phyloP scores from a whole-genome alignment of 257 asterid genomes.

The Handroanthus guayacan region DNA sequence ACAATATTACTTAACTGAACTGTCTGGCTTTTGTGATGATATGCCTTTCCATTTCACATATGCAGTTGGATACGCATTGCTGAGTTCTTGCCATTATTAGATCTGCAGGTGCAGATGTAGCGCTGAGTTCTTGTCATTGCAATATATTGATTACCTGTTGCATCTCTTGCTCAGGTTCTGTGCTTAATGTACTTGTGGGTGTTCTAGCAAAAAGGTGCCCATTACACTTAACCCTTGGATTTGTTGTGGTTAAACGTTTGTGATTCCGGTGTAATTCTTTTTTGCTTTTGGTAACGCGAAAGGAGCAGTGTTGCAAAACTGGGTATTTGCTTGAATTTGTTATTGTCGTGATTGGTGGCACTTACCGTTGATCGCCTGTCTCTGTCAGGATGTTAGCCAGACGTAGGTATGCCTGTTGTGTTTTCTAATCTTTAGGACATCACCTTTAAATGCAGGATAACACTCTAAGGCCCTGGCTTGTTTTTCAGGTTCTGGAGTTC shows the following conservation, averaged over 20 bases:
- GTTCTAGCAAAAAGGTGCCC: conserved; percentile 7
- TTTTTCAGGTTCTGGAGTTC: conserved; percentile 21
- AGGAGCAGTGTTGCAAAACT: background rate
- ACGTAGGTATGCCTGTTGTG: conserved; percentile 3
- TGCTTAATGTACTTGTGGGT: conserved; percentile 17
- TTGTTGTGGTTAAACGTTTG: background rate
- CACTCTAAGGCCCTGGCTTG: conserved; percentile 21
- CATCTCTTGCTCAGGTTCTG: conserved; percentile 20
- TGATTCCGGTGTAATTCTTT: background rate
- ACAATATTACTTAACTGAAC: background rate
- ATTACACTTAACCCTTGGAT: background rate
- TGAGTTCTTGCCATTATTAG: background rate
- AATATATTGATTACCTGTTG: conserved; percentile 1
- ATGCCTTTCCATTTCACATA: background rate
- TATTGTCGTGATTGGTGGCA: conserved; percentile 17
- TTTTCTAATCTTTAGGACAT: conserved; percentile 22
- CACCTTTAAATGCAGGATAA: background rate
- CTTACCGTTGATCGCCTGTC: conserved; percentile 27
- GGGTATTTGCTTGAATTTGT: conserved; percentile 21
- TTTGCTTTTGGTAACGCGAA: background rate
- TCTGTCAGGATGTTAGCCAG: conserved; percentile 24
- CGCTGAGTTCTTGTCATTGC: background rate
- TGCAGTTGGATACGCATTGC: conserved; percentile 3
- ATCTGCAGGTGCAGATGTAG: background rate
- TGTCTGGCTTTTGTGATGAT: background rate